phyloP scores from a whole-genome alignment of 805 yeast genomes.

The Sugiyamaella floridensis region DNA sequence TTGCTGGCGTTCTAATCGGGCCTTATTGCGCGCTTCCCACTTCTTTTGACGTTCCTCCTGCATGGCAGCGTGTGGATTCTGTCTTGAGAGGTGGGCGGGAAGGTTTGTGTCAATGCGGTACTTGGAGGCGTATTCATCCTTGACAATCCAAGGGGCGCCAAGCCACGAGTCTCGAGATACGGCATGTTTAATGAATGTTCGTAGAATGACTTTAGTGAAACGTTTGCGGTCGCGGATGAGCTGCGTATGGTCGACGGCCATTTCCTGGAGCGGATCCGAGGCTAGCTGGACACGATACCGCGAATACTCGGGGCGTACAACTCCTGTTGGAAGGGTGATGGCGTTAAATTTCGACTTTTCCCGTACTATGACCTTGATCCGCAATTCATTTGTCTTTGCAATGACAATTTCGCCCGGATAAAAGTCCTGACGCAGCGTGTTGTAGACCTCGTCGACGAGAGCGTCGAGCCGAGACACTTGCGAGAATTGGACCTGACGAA shows the following conservation, averaged over 20 bases:
- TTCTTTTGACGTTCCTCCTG: neutral
- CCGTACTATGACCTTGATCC: slow-evolving; percentile 55
- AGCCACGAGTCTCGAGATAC: slow-evolving; percentile 64
- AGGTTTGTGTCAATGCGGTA: slow-evolving; percentile 45
- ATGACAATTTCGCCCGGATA: slow-evolving; percentile 86
- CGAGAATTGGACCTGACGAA: slow-evolving; percentile 76
- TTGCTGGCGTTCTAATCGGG: slow-evolving; percentile 1
- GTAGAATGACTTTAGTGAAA: slow-evolving; percentile 83
- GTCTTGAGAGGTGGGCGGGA: slow-evolving; percentile 1
- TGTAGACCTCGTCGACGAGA: slow-evolving; percentile 80
- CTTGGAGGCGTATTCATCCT: slow-evolving; percentile 61
- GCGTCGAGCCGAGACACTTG: slow-evolving; percentile 74
- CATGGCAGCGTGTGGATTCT: neutral
- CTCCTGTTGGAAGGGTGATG: slow-evolving; percentile 29
- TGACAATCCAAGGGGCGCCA: slow-evolving; percentile 96
- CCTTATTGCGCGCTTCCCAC: slow-evolving; percentile 1
- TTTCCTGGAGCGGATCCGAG: slow-evolving; percentile 42
- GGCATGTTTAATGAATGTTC: slow-evolving; percentile 78
- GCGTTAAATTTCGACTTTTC: slow-evolving; percentile 72
- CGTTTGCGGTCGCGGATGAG: slow-evolving; percentile 76
- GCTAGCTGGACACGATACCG: slow-evolving; percentile 66
- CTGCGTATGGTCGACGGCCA: slow-evolving; percentile 65
- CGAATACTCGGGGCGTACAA: slow-evolving; percentile 45
- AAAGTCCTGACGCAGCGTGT: slow-evolving; percentile 68
- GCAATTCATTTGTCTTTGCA: slow-evolving; percentile 43